These are phyloP conservation scores for Pelargonium nanum DNA, from an alignment of 345 rosid species.

Conservation along the genomic window DNA sequence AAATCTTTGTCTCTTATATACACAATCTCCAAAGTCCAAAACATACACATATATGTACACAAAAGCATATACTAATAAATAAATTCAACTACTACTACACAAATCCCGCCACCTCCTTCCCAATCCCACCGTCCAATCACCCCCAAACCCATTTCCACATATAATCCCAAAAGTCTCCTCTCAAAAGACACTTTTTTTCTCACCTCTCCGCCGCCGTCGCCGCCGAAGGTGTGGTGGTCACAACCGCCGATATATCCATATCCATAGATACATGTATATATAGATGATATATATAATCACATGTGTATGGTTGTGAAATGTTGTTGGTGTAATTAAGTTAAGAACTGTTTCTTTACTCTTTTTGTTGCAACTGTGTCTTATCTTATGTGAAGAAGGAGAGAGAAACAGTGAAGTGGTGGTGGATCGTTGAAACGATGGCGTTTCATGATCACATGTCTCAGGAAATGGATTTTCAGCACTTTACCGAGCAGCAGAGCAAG, in stretches of 20 bases:
- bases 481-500: background rate
- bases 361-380: no score
- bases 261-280: no score
- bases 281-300: no score
- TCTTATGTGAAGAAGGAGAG: background rate
- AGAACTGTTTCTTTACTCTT: no score
- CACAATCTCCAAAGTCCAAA: background rate
- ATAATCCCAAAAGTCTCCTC: background rate
- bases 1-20: background rate
- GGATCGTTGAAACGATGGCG: constrained; percentile 12
- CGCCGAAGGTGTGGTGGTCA: background rate
- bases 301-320: background rate
- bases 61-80: no score
- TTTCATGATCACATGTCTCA: constrained; percentile 21
- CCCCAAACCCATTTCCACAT: no score
- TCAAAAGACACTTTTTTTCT: background rate
- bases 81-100: background rate
- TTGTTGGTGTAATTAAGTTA: no score
- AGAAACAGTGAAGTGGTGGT: background rate
- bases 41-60: no score
- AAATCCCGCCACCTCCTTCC: background rate
- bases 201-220: background rate
- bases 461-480: constrained; percentile 21
- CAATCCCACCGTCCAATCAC: background rate
- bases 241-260: background rate